A percentile compares a stretch with the other conserved stretches of the same genome.
Conservation (phyloP, 495 filamentous ascomycete species). For the Chlorociboria aeruginascens region DNA sequence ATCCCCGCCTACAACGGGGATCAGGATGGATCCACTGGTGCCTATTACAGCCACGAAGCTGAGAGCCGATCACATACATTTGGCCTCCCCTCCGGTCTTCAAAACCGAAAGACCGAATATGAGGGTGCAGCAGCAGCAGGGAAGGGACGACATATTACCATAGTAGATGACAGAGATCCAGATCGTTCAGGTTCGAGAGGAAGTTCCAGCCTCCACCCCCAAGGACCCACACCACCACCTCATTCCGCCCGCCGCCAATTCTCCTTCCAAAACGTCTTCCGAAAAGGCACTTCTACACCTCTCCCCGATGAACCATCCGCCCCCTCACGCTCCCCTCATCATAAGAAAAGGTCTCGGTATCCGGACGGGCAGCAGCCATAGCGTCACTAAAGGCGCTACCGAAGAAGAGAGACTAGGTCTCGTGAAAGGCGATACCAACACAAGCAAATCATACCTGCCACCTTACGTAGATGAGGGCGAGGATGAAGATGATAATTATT, state of each 20-base stretch:
- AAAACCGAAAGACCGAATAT: slow-evolving; percentile 26
- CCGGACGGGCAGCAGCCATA: slow-evolving; percentile 32
- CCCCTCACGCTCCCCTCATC: slow-evolving; percentile 20
- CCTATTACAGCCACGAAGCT: slow-evolving; percentile 14
- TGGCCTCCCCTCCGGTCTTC: slow-evolving; percentile 13
- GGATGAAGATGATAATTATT: slow-evolving; percentile 11
- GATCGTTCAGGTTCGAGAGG: slow-evolving; percentile 23
- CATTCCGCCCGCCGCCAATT: slow-evolving; percentile 65
- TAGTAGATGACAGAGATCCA: slow-evolving; percentile 17
- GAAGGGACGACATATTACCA: slow-evolving; percentile 26
- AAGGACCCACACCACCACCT: slow-evolving; percentile 35
- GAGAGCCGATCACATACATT: slow-evolving; percentile 6
- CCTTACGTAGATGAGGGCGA: slow-evolving; percentile 26
- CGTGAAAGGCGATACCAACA: slow-evolving; percentile 59
- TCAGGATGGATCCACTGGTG: slow-evolving; percentile 26
- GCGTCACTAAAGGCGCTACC: slow-evolving; percentile 44
- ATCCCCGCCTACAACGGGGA: slow-evolving; percentile 41
- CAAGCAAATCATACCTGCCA: slow-evolving; percentile 24
- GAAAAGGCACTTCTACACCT: slow-evolving; percentile 14
- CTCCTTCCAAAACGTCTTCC: slow-evolving; percentile 78
- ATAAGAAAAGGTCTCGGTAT: slow-evolving; percentile 30
- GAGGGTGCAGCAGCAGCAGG: slow-evolving; percentile 24
- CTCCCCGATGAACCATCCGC: slow-evolving; percentile 28
- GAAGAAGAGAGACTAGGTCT: slow-evolving; percentile 86
- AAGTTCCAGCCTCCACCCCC: slow-evolving; percentile 13